Evolutionary conservation across 257 asterid genomes (phyloP).

Genomic region (Schizonepeta tenuifolia): DNA sequence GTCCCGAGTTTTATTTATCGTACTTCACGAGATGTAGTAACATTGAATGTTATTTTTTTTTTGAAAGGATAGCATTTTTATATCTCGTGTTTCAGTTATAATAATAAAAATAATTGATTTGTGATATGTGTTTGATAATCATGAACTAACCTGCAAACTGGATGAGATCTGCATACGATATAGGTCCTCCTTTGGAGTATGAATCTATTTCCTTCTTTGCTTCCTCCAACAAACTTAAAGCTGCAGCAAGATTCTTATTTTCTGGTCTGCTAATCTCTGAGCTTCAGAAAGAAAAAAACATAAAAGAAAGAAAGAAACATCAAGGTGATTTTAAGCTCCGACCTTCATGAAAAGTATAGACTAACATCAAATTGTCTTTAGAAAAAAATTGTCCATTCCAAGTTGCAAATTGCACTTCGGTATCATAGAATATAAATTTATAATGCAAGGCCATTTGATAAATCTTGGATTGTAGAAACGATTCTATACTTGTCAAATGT

Average conservation of each 20-base stretch:
- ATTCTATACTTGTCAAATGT: background rate
- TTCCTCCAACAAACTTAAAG: conserved; percentile 72
- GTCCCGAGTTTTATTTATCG: background rate
- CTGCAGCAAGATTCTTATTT: conserved; percentile 76
- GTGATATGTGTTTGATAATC: conserved; percentile 20
- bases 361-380: conserved; percentile 8
- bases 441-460: too few species aligned
- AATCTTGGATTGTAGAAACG: background rate
- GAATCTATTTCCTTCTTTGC: conserved; percentile 86
- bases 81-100: conserved; percentile 22
- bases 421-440: conserved; percentile 6
- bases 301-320: conserved; percentile 38
- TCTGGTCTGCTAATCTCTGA: conserved; percentile 97
- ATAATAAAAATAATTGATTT: conserved; percentile 4
- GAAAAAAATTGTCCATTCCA: too few species aligned
- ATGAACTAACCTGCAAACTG: conserved; percentile 69
- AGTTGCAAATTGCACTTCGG: conserved; percentile 1
- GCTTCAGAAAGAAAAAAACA: conserved; percentile 62
- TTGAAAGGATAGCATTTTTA: too few species aligned
- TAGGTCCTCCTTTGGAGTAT: conserved; percentile 82
- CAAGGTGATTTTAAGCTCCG: conserved; percentile 21
- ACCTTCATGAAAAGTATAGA: conserved; percentile 11
- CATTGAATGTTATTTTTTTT: background rate
- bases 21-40: conserved; percentile 13
- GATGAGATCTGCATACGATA: conserved; percentile 89